Evolutionary conservation across 805 yeast genomes (phyloP).

Genomic region (Starmerella vaccinii): DNA sequence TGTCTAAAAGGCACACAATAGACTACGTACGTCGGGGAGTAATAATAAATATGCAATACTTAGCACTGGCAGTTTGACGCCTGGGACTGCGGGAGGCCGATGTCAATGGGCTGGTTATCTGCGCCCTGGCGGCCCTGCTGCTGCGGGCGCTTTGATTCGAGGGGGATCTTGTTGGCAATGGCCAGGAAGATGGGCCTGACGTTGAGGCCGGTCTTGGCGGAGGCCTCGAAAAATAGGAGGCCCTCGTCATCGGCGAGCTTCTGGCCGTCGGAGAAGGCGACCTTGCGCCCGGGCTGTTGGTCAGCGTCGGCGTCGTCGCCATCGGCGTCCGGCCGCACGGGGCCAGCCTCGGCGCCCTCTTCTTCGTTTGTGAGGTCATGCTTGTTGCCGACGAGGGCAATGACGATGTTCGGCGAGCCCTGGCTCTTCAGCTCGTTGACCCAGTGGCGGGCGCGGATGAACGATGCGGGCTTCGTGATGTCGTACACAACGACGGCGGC

Average conservation of each 20-base stretch:
- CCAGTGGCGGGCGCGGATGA: slow-evolving; percentile 96
- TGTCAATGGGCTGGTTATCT: slow-evolving; percentile 22
- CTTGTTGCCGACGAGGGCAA: slow-evolving; percentile 91
- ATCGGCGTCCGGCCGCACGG: slow-evolving; percentile 26
- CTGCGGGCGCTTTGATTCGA: slow-evolving; percentile 28
- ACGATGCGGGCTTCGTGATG: slow-evolving; percentile 87
- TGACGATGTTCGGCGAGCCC: slow-evolving; percentile 81
- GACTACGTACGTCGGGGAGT: slow-evolving; percentile 3
- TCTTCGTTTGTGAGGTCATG: slow-evolving; percentile 57
- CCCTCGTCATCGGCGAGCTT: slow-evolving; percentile 85
- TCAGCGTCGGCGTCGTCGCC: slow-evolving; percentile 36
- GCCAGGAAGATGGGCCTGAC: slow-evolving; percentile 87
- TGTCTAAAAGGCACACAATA: slow-evolving; percentile 6
- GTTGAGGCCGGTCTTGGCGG: slow-evolving; percentile 82
- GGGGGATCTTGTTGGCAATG: slow-evolving; percentile 81
- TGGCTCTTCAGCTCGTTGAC: slow-evolving; percentile 91
- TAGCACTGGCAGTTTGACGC: slow-evolving; percentile 25
- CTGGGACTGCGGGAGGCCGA: slow-evolving; percentile 16
- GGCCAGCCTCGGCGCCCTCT: slow-evolving; percentile 25
- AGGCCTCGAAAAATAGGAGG: slow-evolving; percentile 80
- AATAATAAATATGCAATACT: slow-evolving; percentile 8
- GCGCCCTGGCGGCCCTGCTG: slow-evolving; percentile 25
- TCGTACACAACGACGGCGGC: slow-evolving; percentile 95
- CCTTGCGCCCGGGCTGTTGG: slow-evolving; percentile 46
- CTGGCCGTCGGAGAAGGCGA: slow-evolving; percentile 76